Evolutionary conservation across 768 basidiomycete species (phyloP).

Genomic region (Agrocybe chaxingu): DNA sequence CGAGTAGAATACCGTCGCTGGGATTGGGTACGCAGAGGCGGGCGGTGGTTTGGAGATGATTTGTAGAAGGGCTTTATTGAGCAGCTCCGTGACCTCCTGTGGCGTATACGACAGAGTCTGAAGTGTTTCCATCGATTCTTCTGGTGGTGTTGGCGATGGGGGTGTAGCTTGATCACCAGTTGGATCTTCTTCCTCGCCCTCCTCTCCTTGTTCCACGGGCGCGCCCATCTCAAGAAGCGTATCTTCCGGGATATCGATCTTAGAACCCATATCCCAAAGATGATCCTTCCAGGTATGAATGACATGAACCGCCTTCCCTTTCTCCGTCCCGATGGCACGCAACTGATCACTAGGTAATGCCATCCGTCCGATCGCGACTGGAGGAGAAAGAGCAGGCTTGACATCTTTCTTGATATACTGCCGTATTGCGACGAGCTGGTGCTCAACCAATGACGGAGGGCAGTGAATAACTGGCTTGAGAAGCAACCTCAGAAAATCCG

Average conservation of each 20-base stretch:
- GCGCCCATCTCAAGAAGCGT: conserved; percentile 19
- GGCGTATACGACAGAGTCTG: conserved; percentile 23
- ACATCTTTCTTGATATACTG: conserved; percentile 38
- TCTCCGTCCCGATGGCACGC: conserved; percentile 37
- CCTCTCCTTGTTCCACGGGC: conserved; percentile 14
- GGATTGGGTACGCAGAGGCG: conserved; percentile 64
- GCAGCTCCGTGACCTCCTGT: conserved; percentile 53
- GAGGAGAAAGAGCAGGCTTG: conserved; percentile 40
- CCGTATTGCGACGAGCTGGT: conserved; percentile 62
- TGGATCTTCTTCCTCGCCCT: conserved; percentile 6
- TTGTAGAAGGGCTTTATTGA: conserved; percentile 64
- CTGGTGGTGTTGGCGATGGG: conserved; percentile 8
- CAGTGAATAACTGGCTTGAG: conserved; percentile 58
- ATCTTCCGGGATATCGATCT: conserved; percentile 49
- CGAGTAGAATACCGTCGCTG: conserved; percentile 74
- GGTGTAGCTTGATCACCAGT: conserved; percentile 6
- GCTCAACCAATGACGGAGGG: conserved; percentile 36
- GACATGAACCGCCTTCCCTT: conserved; percentile 76
- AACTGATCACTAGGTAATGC: conserved; percentile 53
- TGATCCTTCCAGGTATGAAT: conserved; percentile 77
- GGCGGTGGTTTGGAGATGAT: conserved; percentile 50
- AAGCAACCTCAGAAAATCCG: neutral
- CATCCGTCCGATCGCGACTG: conserved; percentile 76
- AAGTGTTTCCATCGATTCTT: conserved; percentile 1
- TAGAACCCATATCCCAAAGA: conserved; percentile 72